Evolutionary conservation across 768 basidiomycete species (phyloP).

Genomic region (Russula sp.): DNA sequence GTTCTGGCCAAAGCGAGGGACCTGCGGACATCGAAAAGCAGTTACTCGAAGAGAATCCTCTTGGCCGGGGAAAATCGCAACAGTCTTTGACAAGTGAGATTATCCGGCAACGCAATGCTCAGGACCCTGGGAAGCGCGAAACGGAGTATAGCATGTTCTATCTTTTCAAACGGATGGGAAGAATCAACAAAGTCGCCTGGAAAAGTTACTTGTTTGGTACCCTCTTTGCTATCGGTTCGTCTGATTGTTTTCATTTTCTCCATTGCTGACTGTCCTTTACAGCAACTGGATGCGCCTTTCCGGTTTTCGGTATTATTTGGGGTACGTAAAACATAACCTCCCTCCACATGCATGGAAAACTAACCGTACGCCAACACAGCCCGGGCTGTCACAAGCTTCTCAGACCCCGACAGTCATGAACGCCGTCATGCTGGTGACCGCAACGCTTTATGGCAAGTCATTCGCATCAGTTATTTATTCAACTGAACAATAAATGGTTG

Average conservation of each 20-base stretch:
- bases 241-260: background rate
- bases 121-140: conserved; percentile 29
- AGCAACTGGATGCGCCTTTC: conserved; percentile 59
- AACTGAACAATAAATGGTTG: conserved; percentile 8
- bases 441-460: conserved; percentile 54
- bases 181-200: conserved; percentile 52
- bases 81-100: conserved; percentile 61
- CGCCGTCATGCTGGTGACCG: conserved; percentile 53
- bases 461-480: background rate
- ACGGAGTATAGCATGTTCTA: conserved; percentile 42
- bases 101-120: conserved; percentile 37
- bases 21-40: conserved; percentile 43
- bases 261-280: background rate
- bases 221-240: conserved; percentile 38
- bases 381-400: conserved; percentile 50
- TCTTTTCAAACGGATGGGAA: conserved; percentile 62
- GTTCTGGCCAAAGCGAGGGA: background rate
- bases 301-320: conserved; percentile 64
- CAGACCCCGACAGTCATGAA: conserved; percentile 31
- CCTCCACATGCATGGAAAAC: too few relatives aligned
- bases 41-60: conserved; percentile 50
- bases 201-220: conserved; percentile 51
- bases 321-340: conserved; percentile 26
- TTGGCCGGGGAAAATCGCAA: conserved; percentile 44
- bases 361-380: conserved; percentile 24